Evolutionary conservation across 2,329 filamentous ascomycete genomes (phyloP).

Genomic region (Penicillium sp.): DNA sequence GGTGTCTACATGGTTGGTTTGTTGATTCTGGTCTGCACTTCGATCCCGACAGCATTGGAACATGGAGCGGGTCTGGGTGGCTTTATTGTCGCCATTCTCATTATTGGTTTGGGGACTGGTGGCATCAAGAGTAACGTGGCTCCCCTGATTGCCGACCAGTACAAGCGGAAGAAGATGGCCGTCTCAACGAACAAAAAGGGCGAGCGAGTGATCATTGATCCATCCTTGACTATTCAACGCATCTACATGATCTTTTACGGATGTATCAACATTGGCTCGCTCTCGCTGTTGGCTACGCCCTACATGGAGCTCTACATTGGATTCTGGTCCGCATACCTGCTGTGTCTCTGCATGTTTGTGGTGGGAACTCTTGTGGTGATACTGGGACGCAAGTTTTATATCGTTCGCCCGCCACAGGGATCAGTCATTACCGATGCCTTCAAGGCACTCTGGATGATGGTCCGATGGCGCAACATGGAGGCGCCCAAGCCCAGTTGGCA

Average conservation of each 20-base stretch:
- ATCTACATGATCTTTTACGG: constrained; percentile 71
- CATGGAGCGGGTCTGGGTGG: constrained; percentile 49
- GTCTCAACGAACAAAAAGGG: constrained; percentile 41
- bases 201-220: constrained; percentile 59
- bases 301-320: constrained; percentile 62
- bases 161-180: constrained; percentile 52
- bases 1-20: constrained; percentile 55
- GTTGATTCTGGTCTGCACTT: constrained; percentile 51
- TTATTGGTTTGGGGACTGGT: constrained; percentile 62
- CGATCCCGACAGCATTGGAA: constrained; percentile 48
- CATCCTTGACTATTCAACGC: constrained; percentile 59
- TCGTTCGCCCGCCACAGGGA: constrained; percentile 52
- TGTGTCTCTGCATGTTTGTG: constrained; percentile 59
- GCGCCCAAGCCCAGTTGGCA: constrained; percentile 63
- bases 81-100: constrained; percentile 52
- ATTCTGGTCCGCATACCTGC: constrained; percentile 60
- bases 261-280: constrained; percentile 67
- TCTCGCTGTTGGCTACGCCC: constrained; percentile 61
- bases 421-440: constrained; percentile 62
- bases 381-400: constrained; percentile 41
- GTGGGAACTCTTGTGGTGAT: constrained; percentile 54
- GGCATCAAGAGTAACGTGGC: constrained; percentile 63
- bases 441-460: constrained; percentile 53
- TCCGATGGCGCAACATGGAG: constrained; percentile 50
- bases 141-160: constrained; percentile 60